These are phyloP conservation scores for Phialophora expanda DNA, from an alignment of 2,329 filamentous ascomycete genomes.

Conservation along the genomic window DNA sequence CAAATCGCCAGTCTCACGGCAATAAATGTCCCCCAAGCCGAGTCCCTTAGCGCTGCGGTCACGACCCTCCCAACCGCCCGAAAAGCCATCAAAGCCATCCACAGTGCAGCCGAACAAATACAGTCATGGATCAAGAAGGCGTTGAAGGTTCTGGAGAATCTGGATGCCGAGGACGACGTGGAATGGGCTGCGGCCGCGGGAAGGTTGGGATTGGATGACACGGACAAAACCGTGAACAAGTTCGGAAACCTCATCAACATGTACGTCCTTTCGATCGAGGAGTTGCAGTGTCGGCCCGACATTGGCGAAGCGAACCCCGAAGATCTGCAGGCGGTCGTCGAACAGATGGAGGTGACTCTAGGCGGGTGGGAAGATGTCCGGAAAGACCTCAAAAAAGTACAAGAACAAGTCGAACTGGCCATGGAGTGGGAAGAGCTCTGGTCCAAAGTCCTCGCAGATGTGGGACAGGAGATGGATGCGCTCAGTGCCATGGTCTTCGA, in stretches of 20 bases:
- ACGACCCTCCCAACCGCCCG: conserved; percentile 82
- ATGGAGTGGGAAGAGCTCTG: conserved; percentile 99
- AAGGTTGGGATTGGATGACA: conserved; percentile 58
- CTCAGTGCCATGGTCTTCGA: conserved; percentile 85
- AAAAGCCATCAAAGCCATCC: conserved; percentile 80
- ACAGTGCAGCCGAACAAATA: conserved; percentile 89
- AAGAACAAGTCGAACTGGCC: conserved; percentile 89
- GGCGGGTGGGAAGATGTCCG: conserved; percentile 85
- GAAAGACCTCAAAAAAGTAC: conserved; percentile 75
- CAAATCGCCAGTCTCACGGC: conserved; percentile 92
- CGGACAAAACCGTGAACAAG: conserved; percentile 72
- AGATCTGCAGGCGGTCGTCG: conserved; percentile 75
- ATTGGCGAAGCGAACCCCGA: conserved; percentile 72
- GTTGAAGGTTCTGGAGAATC: conserved; percentile 80
- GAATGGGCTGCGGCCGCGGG: conserved; percentile 94
- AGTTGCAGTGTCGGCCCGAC: conserved; percentile 79
- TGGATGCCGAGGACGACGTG: conserved; percentile 95
- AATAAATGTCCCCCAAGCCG: conserved; percentile 84
- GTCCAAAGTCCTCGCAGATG: conserved; percentile 91
- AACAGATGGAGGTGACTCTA: conserved; percentile 87
- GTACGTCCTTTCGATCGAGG: conserved; percentile 92
- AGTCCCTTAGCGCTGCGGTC: conserved; percentile 80
- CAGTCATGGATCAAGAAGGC: conserved; percentile 92
- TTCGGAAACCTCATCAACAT: conserved; percentile 91
- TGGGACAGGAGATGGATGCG: conserved; percentile 84